Evolutionary conservation across 768 basidiomycete genomes (phyloP), one percentile per base, ranked within the genome.

Genomic region (Suillus ampliporus): DNA sequence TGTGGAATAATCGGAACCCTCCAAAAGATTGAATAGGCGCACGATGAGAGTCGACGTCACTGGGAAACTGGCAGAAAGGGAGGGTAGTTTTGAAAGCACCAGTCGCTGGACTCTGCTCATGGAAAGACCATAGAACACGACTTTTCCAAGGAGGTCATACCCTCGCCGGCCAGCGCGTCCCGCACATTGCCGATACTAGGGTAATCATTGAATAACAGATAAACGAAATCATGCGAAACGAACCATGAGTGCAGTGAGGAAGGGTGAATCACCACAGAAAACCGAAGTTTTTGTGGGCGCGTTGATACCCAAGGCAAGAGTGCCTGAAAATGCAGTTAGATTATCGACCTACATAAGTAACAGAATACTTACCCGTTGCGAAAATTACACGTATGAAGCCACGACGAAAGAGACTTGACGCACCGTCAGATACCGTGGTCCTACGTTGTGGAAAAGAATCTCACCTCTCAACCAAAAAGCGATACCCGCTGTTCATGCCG

Each of bases 131-230:
- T 88, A 90, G 76, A 92, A 91, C 2, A 91, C 79, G 43, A 91
- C 89, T 58, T 88, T 88, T 8, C 90, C 89, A 0, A 88, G 77
- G 7, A 87, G 80, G 67, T 91, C 89, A 63, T 81, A 90, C 2
- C 89, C 90, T 68, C 90, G 82, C 47, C 90, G 83, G 61, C 90
- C 89, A 44, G 89, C 89, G 71, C 89, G 82, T 60, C 90, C 90
- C 50, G 88, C 83, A 63, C 88, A 89, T 80, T 91, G 89, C 13
- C 90, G 86, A 70, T 88, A 91, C 87, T 88, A 66, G 37, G 57
- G 13, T 13, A 58, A 60, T 53, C 54, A 61, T 57, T 63, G 26
- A 64, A 43, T 31, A 7, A 14, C 21, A 37, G 17, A 31, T 11
- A 2, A 35, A 58, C 52, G 15, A n/a, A 46, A n/a, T 23, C 21